These are phyloP conservation scores for Claviceps lovelessii DNA, from an alignment of 2,329 filamentous ascomycete genomes.

Conservation along the genomic window DNA sequence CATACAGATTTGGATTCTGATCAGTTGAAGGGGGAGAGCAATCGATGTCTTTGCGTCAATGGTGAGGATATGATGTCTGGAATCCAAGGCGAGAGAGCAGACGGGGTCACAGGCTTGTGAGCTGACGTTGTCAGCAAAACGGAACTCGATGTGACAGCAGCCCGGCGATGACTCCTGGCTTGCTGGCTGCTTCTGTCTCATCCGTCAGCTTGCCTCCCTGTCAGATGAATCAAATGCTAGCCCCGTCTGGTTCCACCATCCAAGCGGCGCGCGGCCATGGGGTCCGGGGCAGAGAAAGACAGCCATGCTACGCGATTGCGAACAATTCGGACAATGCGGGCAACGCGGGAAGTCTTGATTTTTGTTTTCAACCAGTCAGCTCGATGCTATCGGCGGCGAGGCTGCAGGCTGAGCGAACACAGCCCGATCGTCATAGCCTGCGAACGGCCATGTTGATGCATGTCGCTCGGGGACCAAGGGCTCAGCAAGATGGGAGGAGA, in stretches of 20 bases:
- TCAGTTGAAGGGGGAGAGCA: neutral
- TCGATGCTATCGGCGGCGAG: neutral
- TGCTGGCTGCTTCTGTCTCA: neutral
- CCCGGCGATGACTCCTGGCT: neutral
- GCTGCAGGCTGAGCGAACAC: neutral
- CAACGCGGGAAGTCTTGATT: neutral
- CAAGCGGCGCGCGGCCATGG: neutral
- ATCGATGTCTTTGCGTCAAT: neutral
- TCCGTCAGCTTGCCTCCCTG: neutral
- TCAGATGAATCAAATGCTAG: neutral
- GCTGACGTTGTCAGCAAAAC: slow-evolving; percentile 1
- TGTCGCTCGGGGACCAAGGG: no score
- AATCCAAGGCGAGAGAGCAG: neutral
- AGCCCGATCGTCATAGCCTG: neutral
- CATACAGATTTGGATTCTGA: neutral
- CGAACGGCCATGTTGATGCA: neutral
- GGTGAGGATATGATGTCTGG: neutral
- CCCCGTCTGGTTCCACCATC: neutral
- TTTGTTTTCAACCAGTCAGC: neutral
- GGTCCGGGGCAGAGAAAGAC: neutral
- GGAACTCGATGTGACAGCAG: neutral
- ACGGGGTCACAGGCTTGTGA: neutral
- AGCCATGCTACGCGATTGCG: no score
- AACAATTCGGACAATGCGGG: no score
- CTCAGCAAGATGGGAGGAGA: no score